Evolutionary conservation across 2,329 filamentous ascomycete genomes (phyloP), one percentile per base, ranked within the genome.

Genomic region (Neonectria coccinea): DNA sequence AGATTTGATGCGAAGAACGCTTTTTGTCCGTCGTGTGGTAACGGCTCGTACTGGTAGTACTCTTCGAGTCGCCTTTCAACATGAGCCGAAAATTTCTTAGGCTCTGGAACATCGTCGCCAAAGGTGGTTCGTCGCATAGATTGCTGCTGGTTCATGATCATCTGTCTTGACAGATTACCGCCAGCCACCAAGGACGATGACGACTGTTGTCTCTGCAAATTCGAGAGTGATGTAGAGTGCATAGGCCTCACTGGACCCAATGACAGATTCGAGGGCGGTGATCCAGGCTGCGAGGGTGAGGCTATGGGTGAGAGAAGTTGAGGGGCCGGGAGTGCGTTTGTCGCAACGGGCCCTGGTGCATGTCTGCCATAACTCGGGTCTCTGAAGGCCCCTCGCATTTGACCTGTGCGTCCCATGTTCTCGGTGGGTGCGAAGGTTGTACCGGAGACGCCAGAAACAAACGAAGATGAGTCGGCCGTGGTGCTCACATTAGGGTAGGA

Each of bases 1-100:
- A 87, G 74, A 44, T 84, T 87, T 0, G 85, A 87, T 10, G 86
- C 85, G 45, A 87, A 77, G 70, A 86, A 84, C 44, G 85, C 84
- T 39, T 82, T 82, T 44, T 85, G 81, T 1, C 81, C 82, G 51
- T 85, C 79, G 45, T 79, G 85, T 2, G 86, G 85, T 1, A 81
- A 73, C 2, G 83, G 78, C 29, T 85, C 79, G 7, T 77, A 76
- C 27, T 82, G 79, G 66, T 85, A 88, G 64, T 86, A 88, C 27
- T 84, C 81, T 58, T 88, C 85, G 2, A 88, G 77, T 2, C 85
- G 82, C 20, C 75, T 78, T 62, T 86, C 79, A 8, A 86, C 80
- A 59, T 86, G 85, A 14, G 78, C 73, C 5, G 85, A 80, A 56
- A 88, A 82, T 33, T 74, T 78, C 9, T 82, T 84, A 1, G 80